Evolutionary conservation across 768 basidiomycete genomes (phyloP).

Genomic region (Lenzites betulinus): DNA sequence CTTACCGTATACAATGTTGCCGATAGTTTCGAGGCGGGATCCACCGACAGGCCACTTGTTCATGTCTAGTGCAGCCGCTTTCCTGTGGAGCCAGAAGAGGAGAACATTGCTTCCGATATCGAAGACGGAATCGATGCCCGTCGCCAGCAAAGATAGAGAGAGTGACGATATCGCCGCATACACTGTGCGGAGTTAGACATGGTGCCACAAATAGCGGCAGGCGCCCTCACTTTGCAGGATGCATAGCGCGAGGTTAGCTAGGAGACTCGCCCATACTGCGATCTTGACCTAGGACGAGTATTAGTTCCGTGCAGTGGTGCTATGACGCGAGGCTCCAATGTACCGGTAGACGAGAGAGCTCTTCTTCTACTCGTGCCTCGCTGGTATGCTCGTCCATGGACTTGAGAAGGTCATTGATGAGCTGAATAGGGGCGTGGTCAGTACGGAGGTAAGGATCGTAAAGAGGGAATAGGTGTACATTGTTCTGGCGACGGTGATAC

Average conservation of each 20-base stretch:
- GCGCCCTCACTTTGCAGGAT: constrained; percentile 61
- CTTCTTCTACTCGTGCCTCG: constrained; percentile 74
- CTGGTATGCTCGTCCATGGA: constrained; percentile 87
- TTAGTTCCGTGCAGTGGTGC: neutral
- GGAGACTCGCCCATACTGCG: constrained; percentile 83
- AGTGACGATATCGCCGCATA: constrained; percentile 88
- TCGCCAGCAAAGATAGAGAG: constrained; percentile 87
- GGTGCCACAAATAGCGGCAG: neutral
- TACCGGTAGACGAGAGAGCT: constrained; percentile 67
- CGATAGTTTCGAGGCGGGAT: constrained; percentile 86
- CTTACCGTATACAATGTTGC: constrained; percentile 83
- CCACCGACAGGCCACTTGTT: constrained; percentile 95
- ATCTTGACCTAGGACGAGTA: constrained; percentile 67
- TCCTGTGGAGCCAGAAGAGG: constrained; percentile 77
- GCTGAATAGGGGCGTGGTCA: constrained; percentile 44
- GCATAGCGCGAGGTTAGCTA: constrained; percentile 72
- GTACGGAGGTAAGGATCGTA: neutral
- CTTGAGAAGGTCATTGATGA: constrained; percentile 86
- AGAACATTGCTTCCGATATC: constrained; percentile 84
- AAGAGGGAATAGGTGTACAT: constrained; percentile 40
- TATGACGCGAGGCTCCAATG: constrained; percentile 25
- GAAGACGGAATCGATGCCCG: constrained; percentile 84
- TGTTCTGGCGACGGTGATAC: constrained; percentile 74
- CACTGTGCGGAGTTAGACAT: constrained; percentile 47
- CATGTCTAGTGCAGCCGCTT: constrained; percentile 67